phyloP scores from a whole-genome alignment of 2,329 filamentous ascomycete species.

The Ascochyta clinopodiicola region DNA sequence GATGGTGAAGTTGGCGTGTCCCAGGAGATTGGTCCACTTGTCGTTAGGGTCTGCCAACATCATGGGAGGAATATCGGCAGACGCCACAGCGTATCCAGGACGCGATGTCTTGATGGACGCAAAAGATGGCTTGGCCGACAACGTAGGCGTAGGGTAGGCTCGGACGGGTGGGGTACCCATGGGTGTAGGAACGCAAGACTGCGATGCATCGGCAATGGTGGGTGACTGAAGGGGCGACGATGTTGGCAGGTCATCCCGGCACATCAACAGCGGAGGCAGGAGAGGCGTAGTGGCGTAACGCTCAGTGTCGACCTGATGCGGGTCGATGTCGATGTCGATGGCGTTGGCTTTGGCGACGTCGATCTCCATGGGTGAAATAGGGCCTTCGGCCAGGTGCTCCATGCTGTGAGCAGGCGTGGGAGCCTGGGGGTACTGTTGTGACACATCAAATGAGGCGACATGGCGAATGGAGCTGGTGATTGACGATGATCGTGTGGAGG shows the following conservation, averaged over 20 bases:
- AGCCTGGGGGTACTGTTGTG: constrained; percentile 34
- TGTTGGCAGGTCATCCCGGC: constrained; percentile 62
- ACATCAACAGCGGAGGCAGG: constrained; percentile 78
- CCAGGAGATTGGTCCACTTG: constrained; percentile 83
- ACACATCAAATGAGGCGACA: constrained; percentile 46
- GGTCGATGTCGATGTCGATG: constrained; percentile 56
- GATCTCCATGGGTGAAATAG: constrained; percentile 43
- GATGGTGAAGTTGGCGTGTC: constrained; percentile 94
- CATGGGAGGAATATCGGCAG: constrained; percentile 67
- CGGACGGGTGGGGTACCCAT: constrained; percentile 57
- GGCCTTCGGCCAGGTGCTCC: constrained; percentile 44
- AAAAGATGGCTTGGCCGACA: constrained; percentile 78
- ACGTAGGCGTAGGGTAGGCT: constrained; percentile 68
- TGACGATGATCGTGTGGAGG: constrained; percentile 80
- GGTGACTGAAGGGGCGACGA: constrained; percentile 89
- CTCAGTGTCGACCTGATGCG: constrained; percentile 59
- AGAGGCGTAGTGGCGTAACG: constrained; percentile 80
- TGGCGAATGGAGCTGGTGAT: constrained; percentile 67
- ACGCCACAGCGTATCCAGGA: constrained; percentile 55
- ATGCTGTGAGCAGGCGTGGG: constrained; percentile 35
- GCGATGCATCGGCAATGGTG: constrained; percentile 67
- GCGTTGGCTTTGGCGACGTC: constrained; percentile 53
- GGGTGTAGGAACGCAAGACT: constrained; percentile 55
- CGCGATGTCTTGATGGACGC: constrained; percentile 69
- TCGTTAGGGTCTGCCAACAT: constrained; percentile 74